phyloP scores from a whole-genome alignment of 495 filamentous ascomycete genomes.

The Parachaetomium inaequale region DNA sequence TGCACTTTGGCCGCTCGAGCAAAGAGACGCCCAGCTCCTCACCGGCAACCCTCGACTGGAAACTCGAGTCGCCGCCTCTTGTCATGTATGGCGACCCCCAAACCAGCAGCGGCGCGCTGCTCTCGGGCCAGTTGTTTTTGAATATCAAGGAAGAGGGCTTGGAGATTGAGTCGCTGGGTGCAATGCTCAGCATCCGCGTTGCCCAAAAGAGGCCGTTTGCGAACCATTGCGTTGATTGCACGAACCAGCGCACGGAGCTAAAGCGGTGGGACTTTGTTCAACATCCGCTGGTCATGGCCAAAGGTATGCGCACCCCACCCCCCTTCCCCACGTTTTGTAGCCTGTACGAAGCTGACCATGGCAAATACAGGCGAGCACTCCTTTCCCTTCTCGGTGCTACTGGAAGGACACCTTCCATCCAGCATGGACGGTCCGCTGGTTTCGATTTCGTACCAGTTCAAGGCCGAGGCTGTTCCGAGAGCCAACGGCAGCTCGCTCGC shows the following conservation, averaged over 20 bases:
- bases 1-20: conserved; percentile 46
- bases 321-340: not conserved
- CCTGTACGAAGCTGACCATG: conserved; percentile 16
- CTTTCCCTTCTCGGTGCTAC: conserved; percentile 88
- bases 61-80: conserved; percentile 85
- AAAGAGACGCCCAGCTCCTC: conserved; percentile 41
- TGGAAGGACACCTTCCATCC: conserved; percentile 83
- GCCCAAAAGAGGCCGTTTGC: conserved; percentile 76
- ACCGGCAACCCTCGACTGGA: conserved; percentile 62
- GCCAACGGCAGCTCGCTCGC: conserved; percentile 30
- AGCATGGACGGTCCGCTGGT: conserved; percentile 70
- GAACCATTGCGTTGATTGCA: conserved; percentile 72
- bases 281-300: conserved; percentile 58
- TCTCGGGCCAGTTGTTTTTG: conserved; percentile 81
- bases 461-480: conserved; percentile 67
- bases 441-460: conserved; percentile 73
- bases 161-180: conserved; percentile 65
- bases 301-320: conserved; percentile 42
- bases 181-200: conserved; percentile 62
- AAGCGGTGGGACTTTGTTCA: conserved; percentile 75
- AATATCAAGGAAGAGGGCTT: conserved; percentile 60
- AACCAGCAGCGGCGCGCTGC: conserved; percentile 77
- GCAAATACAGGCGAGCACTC: conserved; percentile 53
- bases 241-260: conserved; percentile 63
- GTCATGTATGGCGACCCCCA: conserved; percentile 74